phyloP scores from a whole-genome alignment of 2,329 filamentous ascomycete genomes.

The Aspergillus proliferans region DNA sequence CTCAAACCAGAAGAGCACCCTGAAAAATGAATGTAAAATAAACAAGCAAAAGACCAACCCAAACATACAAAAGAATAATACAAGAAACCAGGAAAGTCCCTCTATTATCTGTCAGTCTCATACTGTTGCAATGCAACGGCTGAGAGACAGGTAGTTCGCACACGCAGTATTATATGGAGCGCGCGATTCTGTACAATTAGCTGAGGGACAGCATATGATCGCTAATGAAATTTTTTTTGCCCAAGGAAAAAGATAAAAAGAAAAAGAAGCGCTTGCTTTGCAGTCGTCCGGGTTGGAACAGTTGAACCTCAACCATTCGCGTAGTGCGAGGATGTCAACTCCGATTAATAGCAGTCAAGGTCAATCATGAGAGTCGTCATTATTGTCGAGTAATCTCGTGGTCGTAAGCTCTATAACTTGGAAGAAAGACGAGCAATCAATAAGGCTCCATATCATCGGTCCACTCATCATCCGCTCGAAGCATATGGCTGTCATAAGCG shows the following conservation, averaged over 20 bases:
- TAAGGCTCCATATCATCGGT: constrained; percentile 46
- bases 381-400: constrained; percentile 16
- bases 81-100: not conserved
- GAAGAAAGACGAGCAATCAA: constrained; percentile 16
- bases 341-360: constrained; percentile 11
- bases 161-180: not conserved
- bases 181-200: not conserved
- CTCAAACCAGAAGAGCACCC: constrained; percentile 14
- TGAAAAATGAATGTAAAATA: constrained; percentile 6
- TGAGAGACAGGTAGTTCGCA: not conserved
- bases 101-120: no score
- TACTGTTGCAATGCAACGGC: no score
- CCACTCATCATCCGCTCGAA: constrained; percentile 44
- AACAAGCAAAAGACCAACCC: not conserved
- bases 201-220: constrained; percentile 19
- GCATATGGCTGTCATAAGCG: constrained; percentile 38
- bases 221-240: constrained; percentile 18
- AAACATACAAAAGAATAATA: not conserved
- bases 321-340: constrained; percentile 3
- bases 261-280: not conserved
- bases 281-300: not conserved
- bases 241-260: constrained; percentile 20
- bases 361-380: constrained; percentile 23
- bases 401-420: constrained; percentile 9
- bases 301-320: not conserved